Evolutionary conservation across 345 rosid genomes (phyloP).

Genomic region (Dipteronia dyeriana): DNA sequence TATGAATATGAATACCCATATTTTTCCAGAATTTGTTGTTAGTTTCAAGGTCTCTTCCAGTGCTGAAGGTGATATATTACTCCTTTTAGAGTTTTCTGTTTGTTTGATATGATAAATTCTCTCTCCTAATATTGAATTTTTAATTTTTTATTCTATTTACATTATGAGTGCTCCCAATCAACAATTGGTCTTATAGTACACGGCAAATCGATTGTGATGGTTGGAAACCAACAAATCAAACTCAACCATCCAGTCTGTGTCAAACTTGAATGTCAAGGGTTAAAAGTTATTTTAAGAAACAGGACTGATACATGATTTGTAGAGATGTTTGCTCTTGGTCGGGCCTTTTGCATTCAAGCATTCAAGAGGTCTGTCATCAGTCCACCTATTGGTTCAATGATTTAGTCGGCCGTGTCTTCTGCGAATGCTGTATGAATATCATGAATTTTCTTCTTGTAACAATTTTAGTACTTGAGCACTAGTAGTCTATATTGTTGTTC

Average conservation of each 20-base stretch:
- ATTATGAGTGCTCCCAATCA: constrained; percentile 8
- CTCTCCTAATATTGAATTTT: constrained; percentile 13
- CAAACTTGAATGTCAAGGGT: constrained; percentile 26
- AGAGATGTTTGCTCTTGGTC: constrained; percentile 40
- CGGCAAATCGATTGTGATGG: constrained; percentile 26
- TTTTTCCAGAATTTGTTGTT: constrained; percentile 83
- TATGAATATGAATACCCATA: constrained; percentile 82
- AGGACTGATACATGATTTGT: constrained; percentile 36
- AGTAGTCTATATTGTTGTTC: constrained; percentile 36
- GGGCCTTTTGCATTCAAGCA: constrained; percentile 29
- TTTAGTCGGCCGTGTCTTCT: constrained; percentile 36
- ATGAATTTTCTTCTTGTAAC: constrained; percentile 16
- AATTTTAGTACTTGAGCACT: constrained; percentile 30
- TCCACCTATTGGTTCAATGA: constrained; percentile 27
- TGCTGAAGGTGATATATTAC: constrained; percentile 70
- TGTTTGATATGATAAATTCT: background rate
- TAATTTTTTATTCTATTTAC: constrained; percentile 3
- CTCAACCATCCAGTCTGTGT: constrained; percentile 27
- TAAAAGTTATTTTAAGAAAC: constrained; percentile 31
- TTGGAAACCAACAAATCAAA: constrained; percentile 25
- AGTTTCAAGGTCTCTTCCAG: constrained; percentile 74
- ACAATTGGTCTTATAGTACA: constrained; percentile 28
- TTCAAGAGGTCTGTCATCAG: constrained; percentile 39
- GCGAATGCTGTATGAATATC: constrained; percentile 28
- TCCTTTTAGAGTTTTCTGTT: constrained; percentile 10